phyloP scores from a whole-genome alignment of 176 grass and related monocot genomes.

The Saccharum spontaneum region DNA sequence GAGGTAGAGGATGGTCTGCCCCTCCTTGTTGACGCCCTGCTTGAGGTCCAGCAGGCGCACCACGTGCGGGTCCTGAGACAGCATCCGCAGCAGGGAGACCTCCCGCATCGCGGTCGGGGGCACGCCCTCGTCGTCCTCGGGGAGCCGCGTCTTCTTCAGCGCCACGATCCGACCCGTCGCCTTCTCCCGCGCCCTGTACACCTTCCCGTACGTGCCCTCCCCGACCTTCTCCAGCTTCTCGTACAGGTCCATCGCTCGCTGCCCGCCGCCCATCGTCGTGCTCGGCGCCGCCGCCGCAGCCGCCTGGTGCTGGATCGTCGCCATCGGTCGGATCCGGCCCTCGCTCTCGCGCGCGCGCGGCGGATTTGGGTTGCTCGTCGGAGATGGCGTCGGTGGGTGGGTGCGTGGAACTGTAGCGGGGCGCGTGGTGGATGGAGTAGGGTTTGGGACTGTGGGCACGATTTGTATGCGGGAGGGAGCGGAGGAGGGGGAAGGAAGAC shows the following conservation, averaged over 20 bases:
- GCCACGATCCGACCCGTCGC: conserved; percentile 90
- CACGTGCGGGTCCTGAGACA: conserved; percentile 78
- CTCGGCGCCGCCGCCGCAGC: neutral
- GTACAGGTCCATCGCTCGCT: conserved; percentile 87
- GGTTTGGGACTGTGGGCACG: conserved; percentile 13
- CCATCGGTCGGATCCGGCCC: conserved; percentile 31
- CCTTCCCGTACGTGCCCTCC: conserved; percentile 98
- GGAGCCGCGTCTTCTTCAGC: conserved; percentile 94
- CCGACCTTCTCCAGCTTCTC: conserved; percentile 99
- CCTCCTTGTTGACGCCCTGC: conserved; percentile 87
- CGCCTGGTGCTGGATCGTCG: conserved; percentile 31
- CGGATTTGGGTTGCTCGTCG: neutral
- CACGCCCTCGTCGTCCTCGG: conserved; percentile 96
- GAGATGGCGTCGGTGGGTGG: neutral
- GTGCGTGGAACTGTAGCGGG: neutral
- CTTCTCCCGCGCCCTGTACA: conserved; percentile 96
- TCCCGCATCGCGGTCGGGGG: conserved; percentile 90
- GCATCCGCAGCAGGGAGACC: conserved; percentile 97
- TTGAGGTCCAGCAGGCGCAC: conserved; percentile 95
- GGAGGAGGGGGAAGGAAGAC: conserved; percentile 10
- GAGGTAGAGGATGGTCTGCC: conserved; percentile 92
- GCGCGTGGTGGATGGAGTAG: neutral
- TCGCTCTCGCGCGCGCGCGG: neutral
- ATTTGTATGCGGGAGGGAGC: conserved; percentile 39
- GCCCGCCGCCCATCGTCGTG: conserved; percentile 21